Conservation (phyloP, 2,329 filamentous ascomycete genomes). For the Fusarium austroafricanum region DNA sequence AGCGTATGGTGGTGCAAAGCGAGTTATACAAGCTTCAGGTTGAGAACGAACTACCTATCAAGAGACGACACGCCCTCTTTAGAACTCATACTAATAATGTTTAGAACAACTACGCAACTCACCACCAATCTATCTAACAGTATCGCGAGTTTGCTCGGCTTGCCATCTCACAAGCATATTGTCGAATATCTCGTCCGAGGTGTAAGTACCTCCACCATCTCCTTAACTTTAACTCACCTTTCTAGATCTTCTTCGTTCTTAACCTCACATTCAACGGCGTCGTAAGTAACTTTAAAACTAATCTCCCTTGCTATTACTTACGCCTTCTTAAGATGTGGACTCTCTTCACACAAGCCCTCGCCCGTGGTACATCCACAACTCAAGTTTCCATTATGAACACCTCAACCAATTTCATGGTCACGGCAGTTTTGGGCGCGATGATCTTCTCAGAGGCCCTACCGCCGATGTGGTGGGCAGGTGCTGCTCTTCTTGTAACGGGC, state of each 20-base stretch:
- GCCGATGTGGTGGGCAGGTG: constrained; percentile 81
- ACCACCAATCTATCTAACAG: constrained; percentile 61
- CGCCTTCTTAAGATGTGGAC: constrained; percentile 76
- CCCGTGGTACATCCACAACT: constrained; percentile 78
- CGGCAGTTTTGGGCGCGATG: constrained; percentile 74
- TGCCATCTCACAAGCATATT: constrained; percentile 54
- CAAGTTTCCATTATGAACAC: constrained; percentile 87
- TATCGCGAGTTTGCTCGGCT: constrained; percentile 58
- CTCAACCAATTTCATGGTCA: constrained; percentile 83
- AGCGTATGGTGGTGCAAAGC: not conserved
- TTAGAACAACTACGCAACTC: constrained; percentile 67
- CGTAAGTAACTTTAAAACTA: constrained; percentile 55
- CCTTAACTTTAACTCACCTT: constrained; percentile 11
- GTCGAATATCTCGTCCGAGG: constrained; percentile 63
- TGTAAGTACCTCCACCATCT: constrained; percentile 52
- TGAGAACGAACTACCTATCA: no score
- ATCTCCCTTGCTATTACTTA: not conserved
- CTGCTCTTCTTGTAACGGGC: constrained; percentile 76
- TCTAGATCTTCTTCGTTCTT: constrained; percentile 77
- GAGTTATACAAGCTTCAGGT: no score
- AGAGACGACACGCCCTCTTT: not conserved
- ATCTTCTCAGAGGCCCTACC: constrained; percentile 80
- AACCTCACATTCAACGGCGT: constrained; percentile 81
- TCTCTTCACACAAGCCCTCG: constrained; percentile 82
- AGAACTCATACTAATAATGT: not conserved